phyloP scores from a whole-genome alignment of 495 filamentous ascomycete species.

The Xeromyces bisporus region DNA sequence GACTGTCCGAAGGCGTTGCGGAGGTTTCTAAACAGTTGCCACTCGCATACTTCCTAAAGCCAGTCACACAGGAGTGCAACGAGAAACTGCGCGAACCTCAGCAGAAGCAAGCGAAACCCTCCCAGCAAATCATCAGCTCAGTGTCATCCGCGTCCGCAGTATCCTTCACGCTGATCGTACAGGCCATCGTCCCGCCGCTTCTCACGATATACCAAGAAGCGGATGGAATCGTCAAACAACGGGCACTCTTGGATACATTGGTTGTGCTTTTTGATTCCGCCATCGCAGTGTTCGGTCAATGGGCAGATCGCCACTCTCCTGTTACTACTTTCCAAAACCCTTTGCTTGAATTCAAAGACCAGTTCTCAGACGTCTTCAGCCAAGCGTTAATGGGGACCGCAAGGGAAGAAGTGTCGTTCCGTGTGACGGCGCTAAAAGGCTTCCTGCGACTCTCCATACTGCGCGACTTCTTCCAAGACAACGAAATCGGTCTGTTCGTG shows the following conservation, averaged over 20 bases:
- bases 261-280: conserved; percentile 41
- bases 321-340: conserved; percentile 31
- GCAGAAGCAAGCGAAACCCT: conserved; percentile 56
- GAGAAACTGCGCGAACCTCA: conserved; percentile 59
- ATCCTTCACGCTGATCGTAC: conserved; percentile 37
- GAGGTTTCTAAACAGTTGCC: conserved; percentile 32
- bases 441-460: conserved; percentile 39
- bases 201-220: conserved; percentile 47
- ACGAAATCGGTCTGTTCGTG: conserved; percentile 45
- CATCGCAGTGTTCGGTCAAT: conserved; percentile 38
- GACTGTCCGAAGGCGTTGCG: conserved; percentile 36
- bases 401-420: conserved; percentile 50
- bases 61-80: conserved; percentile 53
- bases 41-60: conserved; percentile 42
- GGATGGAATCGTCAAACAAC: conserved; percentile 47
- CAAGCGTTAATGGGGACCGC: conserved; percentile 43
- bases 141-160: conserved; percentile 37
- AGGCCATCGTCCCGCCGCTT: conserved; percentile 40
- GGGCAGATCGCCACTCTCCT: conserved; percentile 27
- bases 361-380: conserved; percentile 41
- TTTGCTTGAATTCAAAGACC: conserved; percentile 40
- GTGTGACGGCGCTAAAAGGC: conserved; percentile 41
- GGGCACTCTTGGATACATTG: conserved; percentile 48
- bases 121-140: conserved; percentile 43
- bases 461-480: conserved; percentile 41